Evolutionary conservation across 768 basidiomycete species (phyloP).

Genomic region (Lactarius psammicola): DNA sequence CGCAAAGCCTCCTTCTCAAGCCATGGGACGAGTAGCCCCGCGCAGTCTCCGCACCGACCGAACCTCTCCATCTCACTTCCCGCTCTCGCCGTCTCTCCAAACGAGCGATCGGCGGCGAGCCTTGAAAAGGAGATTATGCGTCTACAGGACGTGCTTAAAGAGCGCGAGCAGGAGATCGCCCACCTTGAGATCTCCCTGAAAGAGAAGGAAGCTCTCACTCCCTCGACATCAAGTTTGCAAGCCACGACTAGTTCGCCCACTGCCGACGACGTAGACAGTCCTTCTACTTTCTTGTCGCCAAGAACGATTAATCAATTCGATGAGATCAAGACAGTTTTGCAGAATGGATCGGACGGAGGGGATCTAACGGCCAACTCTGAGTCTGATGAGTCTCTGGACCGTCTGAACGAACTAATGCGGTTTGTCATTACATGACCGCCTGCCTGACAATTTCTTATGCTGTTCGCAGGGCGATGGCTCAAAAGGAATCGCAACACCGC

Average conservation of each 20-base stretch:
- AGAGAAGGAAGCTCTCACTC: slow-evolving; percentile 35
- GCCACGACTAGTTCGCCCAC: slow-evolving; percentile 3
- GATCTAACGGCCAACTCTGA: slow-evolving; percentile 42
- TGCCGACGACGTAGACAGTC: slow-evolving; percentile 22
- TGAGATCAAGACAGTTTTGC: slow-evolving; percentile 66
- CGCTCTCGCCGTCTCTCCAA: slow-evolving; percentile 38
- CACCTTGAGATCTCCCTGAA: slow-evolving; percentile 59
- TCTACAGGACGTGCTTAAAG: slow-evolving; percentile 86
- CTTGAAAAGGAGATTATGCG: slow-evolving; percentile 96
- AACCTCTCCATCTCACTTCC: slow-evolving; percentile 59
- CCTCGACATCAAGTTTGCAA: slow-evolving; percentile 6
- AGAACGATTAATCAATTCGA: slow-evolving; percentile 73
- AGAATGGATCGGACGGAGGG: slow-evolving; percentile 39
- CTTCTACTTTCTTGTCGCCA: slow-evolving; percentile 54
- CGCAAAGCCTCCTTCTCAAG: slow-evolving; percentile 81
- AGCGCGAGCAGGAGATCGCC: slow-evolving; percentile 88
- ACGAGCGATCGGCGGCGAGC: slow-evolving; percentile 78
- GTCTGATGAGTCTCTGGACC: slow-evolving; percentile 67
- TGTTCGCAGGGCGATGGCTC: slow-evolving; percentile 82
- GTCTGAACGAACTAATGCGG: slow-evolving; percentile 92
- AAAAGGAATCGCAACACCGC: slow-evolving; percentile 89
- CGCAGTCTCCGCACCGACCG: slow-evolving; percentile 59
- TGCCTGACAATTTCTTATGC: slow-evolving; percentile 20
- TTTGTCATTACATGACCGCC: slow-evolving; percentile 40
- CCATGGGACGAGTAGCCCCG: slow-evolving; percentile 63